Percentiles rank a stretch among this genome's conserved stretches.
These are phyloP conservation scores for Triticum urartu DNA, from an alignment of 176 grass and related monocot species.

Conservation along the genomic window DNA sequence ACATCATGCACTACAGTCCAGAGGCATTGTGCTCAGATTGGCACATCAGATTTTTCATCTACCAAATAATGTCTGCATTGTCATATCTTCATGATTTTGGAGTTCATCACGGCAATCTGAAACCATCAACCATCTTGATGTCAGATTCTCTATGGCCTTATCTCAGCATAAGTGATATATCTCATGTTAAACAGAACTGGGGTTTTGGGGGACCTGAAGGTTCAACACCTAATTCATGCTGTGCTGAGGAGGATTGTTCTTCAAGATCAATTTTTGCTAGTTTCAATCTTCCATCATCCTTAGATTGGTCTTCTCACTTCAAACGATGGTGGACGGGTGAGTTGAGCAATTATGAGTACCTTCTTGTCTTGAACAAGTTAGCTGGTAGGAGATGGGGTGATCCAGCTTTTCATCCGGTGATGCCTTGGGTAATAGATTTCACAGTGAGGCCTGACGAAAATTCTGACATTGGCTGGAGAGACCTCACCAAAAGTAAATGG, in stretches of 20 bases:
- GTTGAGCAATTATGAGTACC: constrained; percentile 93
- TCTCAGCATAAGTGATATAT: constrained; percentile 64
- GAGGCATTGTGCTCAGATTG: constrained; percentile 75
- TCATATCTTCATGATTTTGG: constrained; percentile 76
- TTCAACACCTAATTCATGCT: constrained; percentile 37
- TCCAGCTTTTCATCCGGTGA: constrained; percentile 86
- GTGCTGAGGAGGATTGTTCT: constrained; percentile 44
- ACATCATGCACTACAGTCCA: constrained; percentile 79
- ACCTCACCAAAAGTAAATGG: constrained; percentile 98
- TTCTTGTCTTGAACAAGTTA: constrained; percentile 91
- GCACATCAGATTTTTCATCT: constrained; percentile 79
- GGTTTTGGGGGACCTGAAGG: constrained; percentile 38
- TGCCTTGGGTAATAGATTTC: constrained; percentile 99
- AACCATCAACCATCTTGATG: constrained; percentile 69
- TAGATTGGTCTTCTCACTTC: constrained; percentile 67
- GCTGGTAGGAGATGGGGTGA: constrained; percentile 94
- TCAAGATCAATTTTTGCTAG: constrained; percentile 49
- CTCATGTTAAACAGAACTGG: constrained; percentile 42
- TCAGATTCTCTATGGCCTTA: constrained; percentile 76
- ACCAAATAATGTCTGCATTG: constrained; percentile 80
- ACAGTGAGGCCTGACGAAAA: constrained; percentile 69
- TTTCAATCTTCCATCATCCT: constrained; percentile 51
- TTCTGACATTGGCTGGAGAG: constrained; percentile 89
- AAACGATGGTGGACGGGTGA: constrained; percentile 81
- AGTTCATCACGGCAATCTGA: constrained; percentile 77